Evolutionary conservation across 495 filamentous ascomycete genomes (phyloP).

Genomic region (Hapsidospora chrysogenum): DNA sequence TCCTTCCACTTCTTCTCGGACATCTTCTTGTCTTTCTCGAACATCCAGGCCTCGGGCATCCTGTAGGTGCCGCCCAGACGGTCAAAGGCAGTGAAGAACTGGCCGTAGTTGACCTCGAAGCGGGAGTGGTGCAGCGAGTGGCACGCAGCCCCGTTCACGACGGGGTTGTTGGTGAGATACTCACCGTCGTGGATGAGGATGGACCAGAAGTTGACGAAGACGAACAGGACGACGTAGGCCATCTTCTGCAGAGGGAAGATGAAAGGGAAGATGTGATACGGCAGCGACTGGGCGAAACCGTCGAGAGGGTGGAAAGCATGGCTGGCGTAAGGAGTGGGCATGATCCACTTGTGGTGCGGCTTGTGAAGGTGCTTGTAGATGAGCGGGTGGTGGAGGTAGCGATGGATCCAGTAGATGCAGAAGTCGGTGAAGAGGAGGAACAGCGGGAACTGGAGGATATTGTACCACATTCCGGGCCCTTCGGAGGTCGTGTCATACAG

Average conservation of each 20-base stretch:
- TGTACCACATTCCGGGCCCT: conserved; percentile 60
- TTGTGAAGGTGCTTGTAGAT: conserved; percentile 89
- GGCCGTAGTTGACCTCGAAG: conserved; percentile 98
- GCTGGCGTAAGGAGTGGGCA: conserved; percentile 85
- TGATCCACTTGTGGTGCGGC: conserved; percentile 98
- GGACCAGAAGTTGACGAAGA: conserved; percentile 94
- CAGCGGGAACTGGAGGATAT: conserved; percentile 73
- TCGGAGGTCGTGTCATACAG: conserved; percentile 66
- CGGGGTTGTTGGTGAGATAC: conserved; percentile 72
- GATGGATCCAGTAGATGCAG: conserved; percentile 90
- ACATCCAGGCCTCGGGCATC: conserved; percentile 73
- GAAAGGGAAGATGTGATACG: conserved; percentile 90
- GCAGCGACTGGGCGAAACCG: conserved; percentile 80
- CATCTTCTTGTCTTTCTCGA: conserved; percentile 81
- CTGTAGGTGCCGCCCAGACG: conserved; percentile 79
- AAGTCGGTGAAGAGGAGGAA: conserved; percentile 90
- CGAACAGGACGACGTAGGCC: conserved; percentile 71
- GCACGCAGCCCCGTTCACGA: conserved; percentile 92
- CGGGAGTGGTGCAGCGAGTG: conserved; percentile 75
- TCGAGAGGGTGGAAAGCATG: conserved; percentile 94
- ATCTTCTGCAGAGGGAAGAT: conserved; percentile 87
- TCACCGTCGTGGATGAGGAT: conserved; percentile 96
- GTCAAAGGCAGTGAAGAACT: conserved; percentile 94
- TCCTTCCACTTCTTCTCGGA: conserved; percentile 61
- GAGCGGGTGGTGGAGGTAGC: conserved; percentile 65